A percentile compares a stretch with the other conserved stretches of the same genome.
These are phyloP conservation scores for Cordyceps javanica DNA, from an alignment of 2,329 filamentous ascomycete species.

Conservation along the genomic window DNA sequence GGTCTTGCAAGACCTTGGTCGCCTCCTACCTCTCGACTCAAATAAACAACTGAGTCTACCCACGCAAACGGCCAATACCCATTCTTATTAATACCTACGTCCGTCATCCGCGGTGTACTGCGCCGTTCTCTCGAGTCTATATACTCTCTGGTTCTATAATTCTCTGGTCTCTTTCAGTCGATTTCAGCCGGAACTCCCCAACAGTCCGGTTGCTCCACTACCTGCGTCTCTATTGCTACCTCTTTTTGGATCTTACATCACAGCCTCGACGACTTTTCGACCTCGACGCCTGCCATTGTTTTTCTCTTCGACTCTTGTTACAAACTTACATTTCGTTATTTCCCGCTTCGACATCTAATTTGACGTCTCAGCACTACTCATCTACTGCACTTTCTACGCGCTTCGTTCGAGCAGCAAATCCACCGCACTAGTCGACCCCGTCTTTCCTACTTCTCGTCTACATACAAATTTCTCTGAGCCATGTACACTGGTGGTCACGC, in stretches of 20 bases:
- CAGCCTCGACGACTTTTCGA: background rate
- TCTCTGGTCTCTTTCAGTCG: constrained; percentile 11
- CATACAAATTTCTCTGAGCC: constrained; percentile 30
- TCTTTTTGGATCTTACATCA: constrained; percentile 8
- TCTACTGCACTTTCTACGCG: background rate
- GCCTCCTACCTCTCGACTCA: background rate
- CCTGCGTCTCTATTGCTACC: constrained; percentile 4
- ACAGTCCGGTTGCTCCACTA: background rate
- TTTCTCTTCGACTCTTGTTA: background rate
- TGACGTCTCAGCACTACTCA: background rate
- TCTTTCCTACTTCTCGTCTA: background rate
- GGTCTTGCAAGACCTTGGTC: background rate
- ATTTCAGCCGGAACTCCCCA: background rate
- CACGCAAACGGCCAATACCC: background rate
- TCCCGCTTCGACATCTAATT: constrained; percentile 3
- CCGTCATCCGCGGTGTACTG: background rate
- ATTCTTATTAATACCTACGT: background rate
- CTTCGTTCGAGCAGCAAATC: background rate
- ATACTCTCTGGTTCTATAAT: constrained; percentile 28
- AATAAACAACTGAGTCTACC: background rate
- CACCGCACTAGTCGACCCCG: background rate
- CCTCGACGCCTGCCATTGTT: background rate
- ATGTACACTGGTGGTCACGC: constrained; percentile 98
- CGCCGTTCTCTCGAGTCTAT: background rate
- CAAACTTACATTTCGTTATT: background rate